Base-by-base conservation (phyloP, 352 stramenopile species). In the Globisporangium rhizosaccharum region DNA sequence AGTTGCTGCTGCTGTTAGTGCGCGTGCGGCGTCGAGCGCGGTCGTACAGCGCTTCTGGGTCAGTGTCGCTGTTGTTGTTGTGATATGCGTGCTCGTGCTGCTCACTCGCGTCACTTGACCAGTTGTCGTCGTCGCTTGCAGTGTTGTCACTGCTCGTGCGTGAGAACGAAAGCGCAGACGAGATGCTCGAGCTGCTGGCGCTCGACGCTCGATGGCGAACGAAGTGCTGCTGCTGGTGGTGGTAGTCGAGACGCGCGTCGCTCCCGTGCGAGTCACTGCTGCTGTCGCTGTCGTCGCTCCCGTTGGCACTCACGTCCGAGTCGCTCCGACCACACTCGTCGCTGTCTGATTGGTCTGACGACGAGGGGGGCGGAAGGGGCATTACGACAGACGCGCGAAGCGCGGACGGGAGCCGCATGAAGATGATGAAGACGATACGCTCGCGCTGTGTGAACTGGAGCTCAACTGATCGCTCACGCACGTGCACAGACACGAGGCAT, bases 161-260 rank as follows among this genome's bases (percentile, higher is more conserved):
- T 28, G 55, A 66, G 36, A 63, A 70, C 39, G 49, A 63, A 25
- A 56, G 50, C 23, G 39, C 48, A 6, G 55, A 67, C 18, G 58
- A 64, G 3, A 64, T 41, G 44, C 12, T 46, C 41, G 41, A 46
- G 41, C 41, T 26, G 53, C 63, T 71, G 52, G 37, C 42, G 20
- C 46, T 60, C 4, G 51, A 60, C 12, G 11, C 18, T n/a, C 44
- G 56, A 33, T 46, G 59, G 25, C 42, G 30, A 18, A 36, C 52
- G 14, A 17, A 15, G 30, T 4, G 33, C 45, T 48, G 53, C 23
- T 49, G 52, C 23, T 51, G n/a, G 3, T 56, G 51, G 23, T 37
- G 33, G 33, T 33, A 33, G 28, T 33, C 6, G 28, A 3, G 39
- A 44, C 12, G 39, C 39, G 41, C 18, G 41, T 46, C 12, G 33